A percentile compares a stretch with the other conserved stretches of the same genome.
phyloP scores from a whole-genome alignment of 2,329 filamentous ascomycete genomes.

The Scytalidium lignicola region DNA sequence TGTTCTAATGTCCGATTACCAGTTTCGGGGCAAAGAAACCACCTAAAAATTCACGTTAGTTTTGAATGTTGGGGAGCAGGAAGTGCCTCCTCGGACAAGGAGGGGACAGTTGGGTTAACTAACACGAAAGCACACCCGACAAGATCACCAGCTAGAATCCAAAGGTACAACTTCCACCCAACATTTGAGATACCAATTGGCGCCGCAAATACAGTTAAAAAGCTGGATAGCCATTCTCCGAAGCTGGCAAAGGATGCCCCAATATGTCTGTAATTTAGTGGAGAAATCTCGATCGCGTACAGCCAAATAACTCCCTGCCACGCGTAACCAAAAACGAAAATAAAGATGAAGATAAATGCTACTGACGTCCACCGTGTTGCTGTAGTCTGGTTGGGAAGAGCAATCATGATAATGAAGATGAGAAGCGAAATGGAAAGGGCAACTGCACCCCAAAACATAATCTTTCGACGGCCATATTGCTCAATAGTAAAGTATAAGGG shows the following conservation, averaged over 20 bases:
- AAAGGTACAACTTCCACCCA: constrained; percentile 33
- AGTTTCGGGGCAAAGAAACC: too few species aligned
- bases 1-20: too few species aligned
- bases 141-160: constrained; percentile 15
- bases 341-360: background rate
- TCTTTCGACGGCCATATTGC: constrained; percentile 22
- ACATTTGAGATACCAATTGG: constrained; percentile 28
- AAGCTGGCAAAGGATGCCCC: constrained; percentile 30
- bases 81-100: too few species aligned
- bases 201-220: constrained; percentile 31
- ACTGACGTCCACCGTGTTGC: constrained; percentile 3
- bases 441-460: constrained; percentile 11
- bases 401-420: constrained; percentile 5
- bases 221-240: constrained; percentile 32
- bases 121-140: too few species aligned
- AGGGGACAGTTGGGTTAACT: too few species aligned
- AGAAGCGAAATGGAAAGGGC: constrained; percentile 2
- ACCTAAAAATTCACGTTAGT: too few species aligned
- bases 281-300: constrained; percentile 32
- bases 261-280: constrained; percentile 30
- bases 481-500: constrained; percentile 26
- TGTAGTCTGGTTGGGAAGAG: constrained; percentile 3
- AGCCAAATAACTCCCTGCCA: constrained; percentile 23
- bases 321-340: background rate
- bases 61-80: too few species aligned